Conservation (phyloP, 2,329 filamentous ascomycete genomes). For the Trichoderma sp. region DNA sequence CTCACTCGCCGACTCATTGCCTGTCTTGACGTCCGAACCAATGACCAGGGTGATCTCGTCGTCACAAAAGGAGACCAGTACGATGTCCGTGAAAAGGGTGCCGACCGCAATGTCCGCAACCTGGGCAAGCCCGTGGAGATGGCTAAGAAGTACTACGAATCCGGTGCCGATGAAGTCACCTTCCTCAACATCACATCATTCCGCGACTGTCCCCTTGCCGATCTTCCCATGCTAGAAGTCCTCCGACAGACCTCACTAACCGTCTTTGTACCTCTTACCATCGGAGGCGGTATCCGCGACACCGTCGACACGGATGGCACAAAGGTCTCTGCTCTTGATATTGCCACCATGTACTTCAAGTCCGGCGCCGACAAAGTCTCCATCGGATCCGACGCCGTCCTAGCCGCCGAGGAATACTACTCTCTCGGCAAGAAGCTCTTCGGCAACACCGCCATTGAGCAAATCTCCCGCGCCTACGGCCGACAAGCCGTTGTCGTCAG, state of each 20-base stretch:
- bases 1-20: constrained; percentile 93
- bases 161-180: constrained; percentile 93
- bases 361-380: constrained; percentile 96
- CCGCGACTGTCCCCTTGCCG: constrained; percentile 87
- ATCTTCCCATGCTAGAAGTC: constrained; percentile 95
- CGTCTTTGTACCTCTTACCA: constrained; percentile 92
- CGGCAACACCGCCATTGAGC: constrained; percentile 89
- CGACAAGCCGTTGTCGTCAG: constrained; percentile 96
- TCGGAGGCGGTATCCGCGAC: constrained; percentile 93
- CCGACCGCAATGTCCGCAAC: constrained; percentile 70
- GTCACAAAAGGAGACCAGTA: constrained; percentile 99
- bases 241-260: constrained; percentile 80
- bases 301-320: constrained; percentile 86
- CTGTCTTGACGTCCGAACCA: constrained; percentile 91
- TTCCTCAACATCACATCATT: constrained; percentile 99
- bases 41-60: constrained; percentile 90
- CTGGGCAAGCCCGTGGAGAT: constrained; percentile 96
- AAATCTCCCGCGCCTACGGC: constrained; percentile 89
- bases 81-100: constrained; percentile 87
- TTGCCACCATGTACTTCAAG: constrained; percentile 96
- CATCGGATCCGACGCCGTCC: constrained; percentile 91
- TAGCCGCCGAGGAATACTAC: constrained; percentile 89
- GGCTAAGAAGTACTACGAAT: constrained; percentile 89
- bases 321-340: constrained; percentile 82
- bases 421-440: constrained; percentile 63